These are phyloP conservation scores for Ustilago curta DNA, from an alignment of 1,284 basidiomycete species.

Conservation along the genomic window DNA sequence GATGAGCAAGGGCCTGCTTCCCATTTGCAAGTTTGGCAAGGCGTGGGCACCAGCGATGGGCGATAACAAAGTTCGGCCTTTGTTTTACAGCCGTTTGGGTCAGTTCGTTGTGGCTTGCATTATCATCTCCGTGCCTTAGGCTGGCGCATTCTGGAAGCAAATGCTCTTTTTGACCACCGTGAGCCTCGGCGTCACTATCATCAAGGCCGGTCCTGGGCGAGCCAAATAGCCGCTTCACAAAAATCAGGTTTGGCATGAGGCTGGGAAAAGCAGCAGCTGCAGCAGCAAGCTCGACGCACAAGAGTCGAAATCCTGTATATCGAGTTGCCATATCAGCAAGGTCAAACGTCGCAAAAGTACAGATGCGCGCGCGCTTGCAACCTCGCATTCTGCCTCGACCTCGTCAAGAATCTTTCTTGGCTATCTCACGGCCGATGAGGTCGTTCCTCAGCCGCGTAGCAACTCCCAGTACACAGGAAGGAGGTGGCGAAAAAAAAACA, in stretches of 20 bases:
- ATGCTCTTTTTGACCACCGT: too few relatives aligned
- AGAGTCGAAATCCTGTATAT: slow-evolving; percentile 29
- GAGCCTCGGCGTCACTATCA: too few relatives aligned
- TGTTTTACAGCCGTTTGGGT: too few relatives aligned
- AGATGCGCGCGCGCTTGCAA: neutral
- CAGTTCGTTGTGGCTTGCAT: too few relatives aligned
- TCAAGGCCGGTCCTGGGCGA: too few relatives aligned
- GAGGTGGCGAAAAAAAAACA: too few relatives aligned
- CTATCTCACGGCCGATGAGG: too few relatives aligned
- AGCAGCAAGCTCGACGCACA: slow-evolving; percentile 25
- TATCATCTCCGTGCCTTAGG: too few relatives aligned
- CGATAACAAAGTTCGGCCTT: slow-evolving; percentile 24
- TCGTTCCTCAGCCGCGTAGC: too few relatives aligned
- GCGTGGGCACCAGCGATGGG: neutral
- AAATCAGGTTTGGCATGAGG: too few relatives aligned
- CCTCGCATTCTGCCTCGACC: neutral
- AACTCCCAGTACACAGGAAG: too few relatives aligned
- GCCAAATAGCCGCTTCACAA: neutral
- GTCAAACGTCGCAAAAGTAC: neutral
- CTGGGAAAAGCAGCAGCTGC: neutral
- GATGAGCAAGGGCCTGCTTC: neutral
- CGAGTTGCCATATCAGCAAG: slow-evolving; percentile 8
- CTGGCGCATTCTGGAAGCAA: slow-evolving; percentile 18
- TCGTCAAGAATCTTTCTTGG: neutral
- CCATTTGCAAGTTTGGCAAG: neutral